Percentiles rank a stretch among this genome's conserved stretches.
Conservation (phyloP, 208 protist species). For the Trypanosoma avium region DNA sequence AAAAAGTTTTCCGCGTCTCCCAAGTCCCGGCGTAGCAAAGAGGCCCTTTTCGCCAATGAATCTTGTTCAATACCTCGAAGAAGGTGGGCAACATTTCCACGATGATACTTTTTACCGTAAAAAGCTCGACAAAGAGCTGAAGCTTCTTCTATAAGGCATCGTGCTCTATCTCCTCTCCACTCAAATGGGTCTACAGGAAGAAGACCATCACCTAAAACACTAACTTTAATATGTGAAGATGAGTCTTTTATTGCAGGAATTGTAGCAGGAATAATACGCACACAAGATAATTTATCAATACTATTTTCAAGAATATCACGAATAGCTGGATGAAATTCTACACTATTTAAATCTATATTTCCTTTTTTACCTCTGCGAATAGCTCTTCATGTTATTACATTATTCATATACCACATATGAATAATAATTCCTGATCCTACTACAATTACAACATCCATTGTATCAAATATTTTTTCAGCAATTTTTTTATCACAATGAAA, state of each 20-base stretch:
- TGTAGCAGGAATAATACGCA: constrained; percentile 54
- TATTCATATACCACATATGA: constrained; percentile 53
- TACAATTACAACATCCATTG: constrained; percentile 54
- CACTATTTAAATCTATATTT: neutral
- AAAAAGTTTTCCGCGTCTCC: constrained; percentile 79
- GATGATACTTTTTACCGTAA: constrained; percentile 86
- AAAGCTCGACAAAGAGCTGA: constrained; percentile 64
- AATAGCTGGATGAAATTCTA: constrained; percentile 24
- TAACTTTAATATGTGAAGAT: constrained; percentile 37
- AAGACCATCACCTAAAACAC: constrained; percentile 68
- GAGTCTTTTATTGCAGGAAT: constrained; percentile 68
- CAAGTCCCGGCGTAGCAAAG: constrained; percentile 63
- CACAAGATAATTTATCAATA: constrained; percentile 17
- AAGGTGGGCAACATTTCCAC: constrained; percentile 61
- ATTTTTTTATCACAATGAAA: constrained; percentile 15
- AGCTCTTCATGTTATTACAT: constrained; percentile 40
- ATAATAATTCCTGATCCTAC: constrained; percentile 54
- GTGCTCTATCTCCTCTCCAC: constrained; percentile 76
- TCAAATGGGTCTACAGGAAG: constrained; percentile 85
- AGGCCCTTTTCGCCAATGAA: constrained; percentile 61
- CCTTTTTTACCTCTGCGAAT: constrained; percentile 33
- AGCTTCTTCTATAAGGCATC: constrained; percentile 70
- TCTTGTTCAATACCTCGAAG: constrained; percentile 72
- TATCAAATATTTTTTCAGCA: constrained; percentile 36
- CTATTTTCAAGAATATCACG: constrained; percentile 29